A percentile compares a stretch with the other conserved stretches of the same genome.
These are phyloP conservation scores for Gracilaria vermiculophylla DNA, from an alignment of 23 red algal genomes.

Conservation along the genomic window DNA sequence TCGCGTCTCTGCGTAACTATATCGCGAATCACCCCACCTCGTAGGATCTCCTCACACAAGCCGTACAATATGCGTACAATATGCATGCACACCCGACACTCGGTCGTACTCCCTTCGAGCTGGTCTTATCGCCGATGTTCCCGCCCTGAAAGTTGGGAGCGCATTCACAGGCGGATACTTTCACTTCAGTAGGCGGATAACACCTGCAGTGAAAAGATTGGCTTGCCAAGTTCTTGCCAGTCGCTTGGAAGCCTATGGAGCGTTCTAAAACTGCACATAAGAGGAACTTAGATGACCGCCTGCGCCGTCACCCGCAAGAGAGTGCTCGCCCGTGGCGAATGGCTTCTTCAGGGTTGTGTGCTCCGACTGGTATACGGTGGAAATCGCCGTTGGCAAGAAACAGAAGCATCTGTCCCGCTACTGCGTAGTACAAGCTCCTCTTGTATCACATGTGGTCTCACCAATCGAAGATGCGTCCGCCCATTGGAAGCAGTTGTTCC, in stretches of 20 bases:
- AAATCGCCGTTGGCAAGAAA: no score
- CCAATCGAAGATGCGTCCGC: no score
- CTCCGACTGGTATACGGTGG: background rate
- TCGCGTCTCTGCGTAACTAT: background rate
- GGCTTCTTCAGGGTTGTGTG: background rate
- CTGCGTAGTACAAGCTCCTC: no score
- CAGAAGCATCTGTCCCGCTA: no score
- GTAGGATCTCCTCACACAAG: background rate
- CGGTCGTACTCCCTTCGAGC: background rate
- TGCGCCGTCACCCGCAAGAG: background rate
- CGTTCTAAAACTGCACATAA: background rate
- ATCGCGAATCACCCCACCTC: background rate
- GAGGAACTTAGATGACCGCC: background rate
- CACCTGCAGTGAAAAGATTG: background rate
- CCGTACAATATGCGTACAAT: slow-evolving; percentile 3
- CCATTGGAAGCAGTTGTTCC: no score
- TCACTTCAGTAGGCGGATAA: background rate
- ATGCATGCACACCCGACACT: slow-evolving; percentile 13
- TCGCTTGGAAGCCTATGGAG: background rate
- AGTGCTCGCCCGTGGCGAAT: background rate
- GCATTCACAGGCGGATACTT: background rate
- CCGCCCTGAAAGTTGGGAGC: background rate
- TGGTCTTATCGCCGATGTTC: background rate
- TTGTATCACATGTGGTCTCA: no score
- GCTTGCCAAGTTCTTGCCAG: background rate